Conservation (phyloP, 805 yeast genomes). For the Trichomonascus vanleenenianus region DNA sequence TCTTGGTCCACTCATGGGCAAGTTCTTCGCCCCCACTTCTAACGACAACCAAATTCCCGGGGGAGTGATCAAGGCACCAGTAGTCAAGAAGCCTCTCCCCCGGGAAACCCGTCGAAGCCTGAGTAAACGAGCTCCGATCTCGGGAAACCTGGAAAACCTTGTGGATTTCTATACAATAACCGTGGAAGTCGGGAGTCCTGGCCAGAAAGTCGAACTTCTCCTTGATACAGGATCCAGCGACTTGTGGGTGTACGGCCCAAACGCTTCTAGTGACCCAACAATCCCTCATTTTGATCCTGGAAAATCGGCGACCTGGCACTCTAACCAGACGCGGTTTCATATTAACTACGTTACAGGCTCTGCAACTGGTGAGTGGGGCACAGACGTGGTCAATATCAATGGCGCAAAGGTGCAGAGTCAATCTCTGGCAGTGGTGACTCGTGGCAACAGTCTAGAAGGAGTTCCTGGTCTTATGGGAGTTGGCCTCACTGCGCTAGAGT, state of each 20-base stretch:
- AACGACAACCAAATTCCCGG: too few species aligned
- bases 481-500: slow-evolving; percentile 28
- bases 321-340: slow-evolving; percentile 13
- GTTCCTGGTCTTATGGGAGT: slow-evolving; percentile 28
- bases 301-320: slow-evolving; percentile 20
- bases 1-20: too few species aligned
- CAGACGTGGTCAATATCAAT: slow-evolving; percentile 7
- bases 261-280: slow-evolving; percentile 35
- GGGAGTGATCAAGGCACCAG: too few species aligned
- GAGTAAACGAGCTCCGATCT: background rate
- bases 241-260: slow-evolving; percentile 42
- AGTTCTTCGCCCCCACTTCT: too few species aligned
- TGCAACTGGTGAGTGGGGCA: slow-evolving; percentile 36
- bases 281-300: slow-evolving; percentile 22
- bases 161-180: slow-evolving; percentile 7
- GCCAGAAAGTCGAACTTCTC: slow-evolving; percentile 43
- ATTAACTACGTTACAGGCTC: slow-evolving; percentile 34
- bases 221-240: slow-evolving; percentile 67
- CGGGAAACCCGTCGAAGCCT: too few species aligned
- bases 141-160: background rate
- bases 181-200: slow-evolving; percentile 44
- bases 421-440: slow-evolving; percentile 69
- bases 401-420: slow-evolving; percentile 29
- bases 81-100: too few species aligned
- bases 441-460: slow-evolving; percentile 55